These are phyloP conservation scores for Tricharina praecox DNA, from an alignment of 495 filamentous ascomycete genomes.

Conservation along the genomic window DNA sequence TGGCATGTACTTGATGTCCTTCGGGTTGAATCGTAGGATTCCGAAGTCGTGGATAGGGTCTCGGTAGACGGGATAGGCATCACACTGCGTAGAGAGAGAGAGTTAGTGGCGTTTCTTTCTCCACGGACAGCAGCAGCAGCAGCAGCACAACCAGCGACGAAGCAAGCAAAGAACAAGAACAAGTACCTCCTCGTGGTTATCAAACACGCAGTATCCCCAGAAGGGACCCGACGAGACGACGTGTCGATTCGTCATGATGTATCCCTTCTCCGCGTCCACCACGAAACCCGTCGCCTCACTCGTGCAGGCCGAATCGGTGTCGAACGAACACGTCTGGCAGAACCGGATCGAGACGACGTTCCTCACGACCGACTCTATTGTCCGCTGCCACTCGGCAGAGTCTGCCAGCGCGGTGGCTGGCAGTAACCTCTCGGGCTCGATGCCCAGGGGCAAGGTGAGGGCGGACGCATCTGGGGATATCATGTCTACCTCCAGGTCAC, in stretches of 20 bases:
- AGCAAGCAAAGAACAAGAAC: constrained; percentile 7
- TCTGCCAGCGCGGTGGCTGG: constrained; percentile 45
- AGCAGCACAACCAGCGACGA: too few species aligned
- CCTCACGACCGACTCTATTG: constrained; percentile 79
- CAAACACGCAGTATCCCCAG: constrained; percentile 94
- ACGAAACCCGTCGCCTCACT: constrained; percentile 97
- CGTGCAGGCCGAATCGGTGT: constrained; percentile 81
- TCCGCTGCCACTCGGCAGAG: constrained; percentile 90
- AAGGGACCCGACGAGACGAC: constrained; percentile 95
- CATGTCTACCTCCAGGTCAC: constrained; percentile 1
- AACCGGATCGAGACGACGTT: constrained; percentile 96
- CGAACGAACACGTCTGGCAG: constrained; percentile 95
- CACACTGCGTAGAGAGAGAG: constrained; percentile 45
- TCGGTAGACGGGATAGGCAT: constrained; percentile 93
- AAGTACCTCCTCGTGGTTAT: constrained; percentile 80
- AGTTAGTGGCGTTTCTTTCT: too few species aligned
- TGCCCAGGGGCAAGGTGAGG: constrained; percentile 30
- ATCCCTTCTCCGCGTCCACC: constrained; percentile 87
- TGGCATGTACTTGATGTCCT: constrained; percentile 90
- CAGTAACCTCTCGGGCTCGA: constrained; percentile 30
- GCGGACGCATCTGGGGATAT: background rate
- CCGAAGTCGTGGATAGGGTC: constrained; percentile 98
- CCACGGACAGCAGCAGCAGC: too few species aligned
- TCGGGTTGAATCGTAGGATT: constrained; percentile 86
- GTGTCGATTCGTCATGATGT: constrained; percentile 77